Evolutionary conservation across 257 asterid genomes (phyloP), one percentile per base, ranked within the genome.

Genomic region (Forsythia viridissima): DNA sequence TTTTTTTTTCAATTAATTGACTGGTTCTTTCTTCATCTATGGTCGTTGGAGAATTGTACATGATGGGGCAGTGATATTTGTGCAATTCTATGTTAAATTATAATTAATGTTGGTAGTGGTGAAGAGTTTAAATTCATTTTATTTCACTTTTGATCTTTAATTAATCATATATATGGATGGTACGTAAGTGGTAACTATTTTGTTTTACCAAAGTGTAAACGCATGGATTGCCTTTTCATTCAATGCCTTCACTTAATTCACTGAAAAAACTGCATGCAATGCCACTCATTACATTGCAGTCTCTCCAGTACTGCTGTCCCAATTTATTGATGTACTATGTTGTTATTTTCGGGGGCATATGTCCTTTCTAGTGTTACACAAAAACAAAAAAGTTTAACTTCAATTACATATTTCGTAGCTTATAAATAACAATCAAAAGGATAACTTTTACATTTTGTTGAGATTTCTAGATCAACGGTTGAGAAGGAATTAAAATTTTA

Each of bases 61-160:
- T 76, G 73, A 43, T 46, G 66, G 80, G 40, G 37, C 21, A 15
- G 65, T 82, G 87, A 87, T 85, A 77, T 78, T 80, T 85, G 89
- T 83, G 88, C 86, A 86, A 83, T 9, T 63, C 70, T 24, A 3
- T 21, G 37, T 24, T 61, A 21, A 61, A 20, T 24, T 20, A 21
- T 8, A 10, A 30, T 30, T 30, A 30, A 1, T 30, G 34, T 30
- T 30, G 34, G 34, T 30, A 30, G 34, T 30, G 34, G 34, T 30
- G 34, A 30, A 30, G 34, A 30, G 34, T 30, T 30, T 30, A 30
- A 30, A 1, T 30, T 30, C 34, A 30, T 30, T 30, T 30, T 30
- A 30, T 30, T 30, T 30, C 34, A 30, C 34, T 30, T 43, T 43
- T 5, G 12, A 43, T 43, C 51, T 43, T 43, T 43, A 43, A 43